These are phyloP conservation scores for Rhizophora apiculata DNA, from an alignment of 345 rosid genomes.

Conservation along the genomic window DNA sequence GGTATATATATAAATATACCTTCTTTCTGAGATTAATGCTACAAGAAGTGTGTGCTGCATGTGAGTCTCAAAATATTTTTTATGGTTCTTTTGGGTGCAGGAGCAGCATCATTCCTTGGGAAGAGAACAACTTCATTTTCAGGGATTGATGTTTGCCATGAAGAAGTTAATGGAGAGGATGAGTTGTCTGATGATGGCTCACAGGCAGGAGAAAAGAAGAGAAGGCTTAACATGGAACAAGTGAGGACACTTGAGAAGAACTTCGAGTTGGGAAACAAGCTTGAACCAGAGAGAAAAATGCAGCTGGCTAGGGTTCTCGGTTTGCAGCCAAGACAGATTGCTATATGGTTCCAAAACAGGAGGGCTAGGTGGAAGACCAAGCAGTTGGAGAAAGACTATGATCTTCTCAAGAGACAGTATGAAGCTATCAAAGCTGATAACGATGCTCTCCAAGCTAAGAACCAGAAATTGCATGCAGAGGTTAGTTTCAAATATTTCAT, in stretches of 20 bases:
- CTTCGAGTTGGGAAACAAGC: conserved; percentile 94
- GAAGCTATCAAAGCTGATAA: conserved; percentile 79
- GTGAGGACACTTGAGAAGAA: conserved; percentile 92
- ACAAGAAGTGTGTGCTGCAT: no score
- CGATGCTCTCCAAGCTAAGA: conserved; percentile 75
- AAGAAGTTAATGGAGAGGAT: conserved; percentile 57
- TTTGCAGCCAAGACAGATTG: conserved; percentile 94
- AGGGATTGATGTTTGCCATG: conserved; percentile 48
- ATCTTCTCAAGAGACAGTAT: conserved; percentile 70
- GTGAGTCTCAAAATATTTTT: neutral
- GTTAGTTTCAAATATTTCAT: conserved; percentile 25
- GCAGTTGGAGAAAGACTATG: conserved; percentile 94
- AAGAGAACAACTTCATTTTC: conserved; percentile 76
- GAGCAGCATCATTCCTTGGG: conserved; percentile 77
- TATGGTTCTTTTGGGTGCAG: conserved; percentile 31
- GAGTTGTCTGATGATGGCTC: conserved; percentile 94
- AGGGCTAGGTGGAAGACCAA: conserved; percentile 98
- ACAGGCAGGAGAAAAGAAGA: conserved; percentile 92
- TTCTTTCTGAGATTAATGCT: neutral
- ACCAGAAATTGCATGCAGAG: conserved; percentile 85
- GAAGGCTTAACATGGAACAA: conserved; percentile 89
- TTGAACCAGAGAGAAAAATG: conserved; percentile 97
- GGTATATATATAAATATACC: conserved; percentile 35
- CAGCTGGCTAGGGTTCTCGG: conserved; percentile 92
- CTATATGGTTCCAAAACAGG: conserved; percentile 97